Percentiles rank a stretch among this genome's conserved stretches.
phyloP scores from a whole-genome alignment of 371 early-diverging fungal genomes.

The Apophysomyces sp. region DNA sequence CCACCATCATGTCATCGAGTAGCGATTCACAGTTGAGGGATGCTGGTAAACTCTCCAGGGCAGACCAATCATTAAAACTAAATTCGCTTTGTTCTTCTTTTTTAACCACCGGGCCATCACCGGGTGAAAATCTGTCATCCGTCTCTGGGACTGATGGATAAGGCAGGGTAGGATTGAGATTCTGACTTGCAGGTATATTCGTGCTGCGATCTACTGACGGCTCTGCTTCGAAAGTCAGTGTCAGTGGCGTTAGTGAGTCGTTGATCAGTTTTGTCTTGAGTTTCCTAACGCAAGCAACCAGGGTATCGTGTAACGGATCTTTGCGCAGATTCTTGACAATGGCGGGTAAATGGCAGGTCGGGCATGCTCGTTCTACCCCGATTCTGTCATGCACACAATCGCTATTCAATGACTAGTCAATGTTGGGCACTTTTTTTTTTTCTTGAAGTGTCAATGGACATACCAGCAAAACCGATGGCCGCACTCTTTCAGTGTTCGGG shows the following conservation, averaged over 20 bases:
- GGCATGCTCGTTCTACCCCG: constrained; percentile 14
- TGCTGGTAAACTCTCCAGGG: not conserved
- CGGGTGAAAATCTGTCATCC: not conserved
- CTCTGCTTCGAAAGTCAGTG: not conserved
- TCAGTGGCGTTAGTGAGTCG: not conserved
- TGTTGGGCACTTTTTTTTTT: too few relatives aligned
- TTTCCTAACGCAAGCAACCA: constrained; percentile 21
- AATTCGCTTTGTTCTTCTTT: not conserved
- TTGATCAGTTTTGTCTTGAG: constrained; percentile 3
- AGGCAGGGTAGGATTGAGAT: not conserved
- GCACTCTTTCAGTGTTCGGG: constrained; percentile 19
- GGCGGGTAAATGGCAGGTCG: constrained; percentile 22
- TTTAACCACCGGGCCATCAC: not conserved
- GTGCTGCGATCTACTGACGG: not conserved
- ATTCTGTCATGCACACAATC: constrained; percentile 16
- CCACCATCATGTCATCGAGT: not conserved
- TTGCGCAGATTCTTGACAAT: constrained; percentile 21
- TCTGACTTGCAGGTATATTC: not conserved
- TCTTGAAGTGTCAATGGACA: constrained; percentile 5
- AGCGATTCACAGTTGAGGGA: not conserved
- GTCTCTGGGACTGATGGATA: not conserved
- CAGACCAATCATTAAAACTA: not conserved
- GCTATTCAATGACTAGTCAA: too few relatives aligned
- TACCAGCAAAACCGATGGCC: constrained; percentile 31
- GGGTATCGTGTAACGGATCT: constrained; percentile 22